phyloP scores from a whole-genome alignment of 2,329 filamentous ascomycete genomes.

The Aureobasidium uvarum region DNA sequence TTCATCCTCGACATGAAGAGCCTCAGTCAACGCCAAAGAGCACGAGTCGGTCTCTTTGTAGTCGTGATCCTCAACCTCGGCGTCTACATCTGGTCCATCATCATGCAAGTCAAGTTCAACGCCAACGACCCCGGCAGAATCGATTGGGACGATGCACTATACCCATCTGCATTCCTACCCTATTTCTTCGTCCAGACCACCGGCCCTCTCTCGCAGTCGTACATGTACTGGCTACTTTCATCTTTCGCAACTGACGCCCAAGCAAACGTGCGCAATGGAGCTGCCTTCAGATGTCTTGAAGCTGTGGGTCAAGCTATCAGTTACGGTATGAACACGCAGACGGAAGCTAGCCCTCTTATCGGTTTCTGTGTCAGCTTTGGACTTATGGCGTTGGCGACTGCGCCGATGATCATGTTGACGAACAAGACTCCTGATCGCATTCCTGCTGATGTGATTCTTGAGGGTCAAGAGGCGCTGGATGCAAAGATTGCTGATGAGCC shows the following conservation, averaged over 20 bases:
- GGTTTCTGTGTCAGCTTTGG: constrained; percentile 37
- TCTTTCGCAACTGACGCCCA: constrained; percentile 25
- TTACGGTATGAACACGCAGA: constrained; percentile 25
- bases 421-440: constrained; percentile 39
- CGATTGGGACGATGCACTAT: constrained; percentile 23
- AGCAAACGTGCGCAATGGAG: constrained; percentile 24
- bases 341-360: constrained; percentile 4
- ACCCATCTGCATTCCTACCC: constrained; percentile 6
- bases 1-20: constrained; percentile 65
- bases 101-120: constrained; percentile 26
- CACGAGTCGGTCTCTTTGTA: constrained; percentile 48
- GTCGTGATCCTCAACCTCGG: constrained; percentile 49
- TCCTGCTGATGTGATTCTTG: constrained; percentile 29
- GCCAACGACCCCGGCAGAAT: constrained; percentile 17
- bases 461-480: constrained; percentile 27
- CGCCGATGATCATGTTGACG: constrained; percentile 38
- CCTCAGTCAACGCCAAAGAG: constrained; percentile 55
- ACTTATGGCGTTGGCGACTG: constrained; percentile 36
- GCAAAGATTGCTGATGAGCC: constrained; percentile 17
- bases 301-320: constrained; percentile 23
- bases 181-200: constrained; percentile 27
- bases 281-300: constrained; percentile 20
- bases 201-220: constrained; percentile 20
- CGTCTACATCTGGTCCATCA: constrained; percentile 25
- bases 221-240: constrained; percentile 26